Base-by-base conservation (phyloP, 2,329 filamentous ascomycete genomes). In the Calonectria pauciramosa region DNA sequence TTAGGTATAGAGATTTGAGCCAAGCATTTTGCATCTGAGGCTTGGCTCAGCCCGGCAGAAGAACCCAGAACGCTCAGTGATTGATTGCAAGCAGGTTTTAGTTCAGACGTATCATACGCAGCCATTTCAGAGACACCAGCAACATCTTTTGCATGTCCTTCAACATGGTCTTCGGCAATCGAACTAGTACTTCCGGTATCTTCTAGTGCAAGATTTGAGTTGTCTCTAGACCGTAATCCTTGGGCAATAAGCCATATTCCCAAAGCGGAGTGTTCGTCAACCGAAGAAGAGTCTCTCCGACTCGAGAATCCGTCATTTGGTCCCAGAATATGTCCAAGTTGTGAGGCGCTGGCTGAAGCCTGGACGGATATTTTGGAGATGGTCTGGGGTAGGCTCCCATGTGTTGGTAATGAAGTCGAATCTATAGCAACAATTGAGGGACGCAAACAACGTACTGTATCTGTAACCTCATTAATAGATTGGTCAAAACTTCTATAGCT, bases 201-300 rank as follows among this genome's bases (percentile, higher is more conserved):
- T 13, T 79, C 77, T 16, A 74, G 36, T 8, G 60, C 75, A 44
- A 78, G 8, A 0, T 71, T 70, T 8, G 82, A 82, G 64, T 77
- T 81, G 38, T 82, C 80, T 70, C 80, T 75, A 4, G 82, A 81
- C 52, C 79, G 77, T 26, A 85, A 73, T 10, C 80, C 77, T 70
- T 86, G 85, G 10, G 84, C 80, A 41, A 83, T 83, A n/a, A 86
- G 82, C 85, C 85, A 86, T 28, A 85, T 79, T 8, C 82, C 80
- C 65, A 86, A 79, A 10, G 82, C 79, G n/a, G 84, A 85, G 59
- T 84, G 82, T 16, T 81, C 81, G 47, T 86, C 85, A 70, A 76
- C 79, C 0, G 80, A 79, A 41, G 83, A 82, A 9, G 83, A 83
- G 41, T 78, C 80, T 36, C 79, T 80, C 2, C 79, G 80, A 54